Percentiles rank a stretch among this genome's conserved stretches.
These are phyloP conservation scores for Dinochytrium kinnereticum DNA, from an alignment of 371 early-diverging fungal species.

Conservation along the genomic window DNA sequence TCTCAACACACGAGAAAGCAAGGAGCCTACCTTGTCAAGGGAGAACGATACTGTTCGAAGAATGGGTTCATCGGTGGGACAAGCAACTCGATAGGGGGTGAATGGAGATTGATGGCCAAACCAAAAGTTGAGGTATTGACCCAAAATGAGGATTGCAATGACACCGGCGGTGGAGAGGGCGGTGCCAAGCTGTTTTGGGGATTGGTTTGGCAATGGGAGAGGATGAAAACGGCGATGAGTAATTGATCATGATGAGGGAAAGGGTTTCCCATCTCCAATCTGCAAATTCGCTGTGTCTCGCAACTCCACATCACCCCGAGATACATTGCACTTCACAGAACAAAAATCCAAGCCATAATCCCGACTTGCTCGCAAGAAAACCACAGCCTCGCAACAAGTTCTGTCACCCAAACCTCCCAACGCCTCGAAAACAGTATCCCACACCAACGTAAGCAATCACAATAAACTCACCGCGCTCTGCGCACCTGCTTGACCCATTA, in stretches of 20 bases:
- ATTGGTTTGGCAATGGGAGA: too few species aligned
- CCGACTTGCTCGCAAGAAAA: too few species aligned
- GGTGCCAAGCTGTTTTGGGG: constrained; percentile 8
- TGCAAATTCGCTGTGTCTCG: too few species aligned
- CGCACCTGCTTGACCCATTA: not conserved
- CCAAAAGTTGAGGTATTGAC: constrained; percentile 17
- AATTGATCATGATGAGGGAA: too few species aligned
- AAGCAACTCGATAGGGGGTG: not conserved
- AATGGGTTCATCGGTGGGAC: constrained; percentile 13
- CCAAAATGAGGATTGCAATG: not conserved
- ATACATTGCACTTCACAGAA: too few species aligned
- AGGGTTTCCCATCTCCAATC: too few species aligned
- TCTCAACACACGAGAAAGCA: not conserved
- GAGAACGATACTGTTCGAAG: not conserved
- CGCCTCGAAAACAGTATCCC: too few species aligned
- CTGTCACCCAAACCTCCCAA: too few species aligned
- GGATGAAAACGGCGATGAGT: too few species aligned
- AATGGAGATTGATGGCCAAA: constrained; percentile 10
- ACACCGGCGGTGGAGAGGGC: not conserved
- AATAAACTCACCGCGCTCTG: not conserved
- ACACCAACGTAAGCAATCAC: not conserved
- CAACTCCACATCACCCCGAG: too few species aligned
- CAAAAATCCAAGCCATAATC: too few species aligned
- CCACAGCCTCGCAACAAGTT: too few species aligned
- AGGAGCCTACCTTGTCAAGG: not conserved